Percentiles rank a stretch among this genome's conserved stretches.
Evolutionary conservation across 331 rosid genomes (phyloP).

Genomic region (Spiraea crenata): DNA sequence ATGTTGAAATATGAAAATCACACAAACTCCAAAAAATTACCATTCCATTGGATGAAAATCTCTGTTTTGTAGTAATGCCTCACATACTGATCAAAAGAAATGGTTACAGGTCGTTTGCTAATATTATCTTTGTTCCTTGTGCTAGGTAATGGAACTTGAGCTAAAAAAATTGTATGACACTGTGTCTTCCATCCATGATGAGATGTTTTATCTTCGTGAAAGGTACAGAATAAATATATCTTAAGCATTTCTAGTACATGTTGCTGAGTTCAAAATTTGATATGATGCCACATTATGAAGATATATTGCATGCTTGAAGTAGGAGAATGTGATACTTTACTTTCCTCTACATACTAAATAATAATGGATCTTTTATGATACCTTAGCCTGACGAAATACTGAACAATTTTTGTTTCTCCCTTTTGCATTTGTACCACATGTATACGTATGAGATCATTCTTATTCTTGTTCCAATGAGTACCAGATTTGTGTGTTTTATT

Average conservation of each 20-base stretch:
- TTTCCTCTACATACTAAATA: not conserved
- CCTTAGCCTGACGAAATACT: not conserved
- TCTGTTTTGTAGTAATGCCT: not conserved
- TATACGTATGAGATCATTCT: not conserved
- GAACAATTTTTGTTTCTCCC: not conserved
- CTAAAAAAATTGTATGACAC: slow-evolving; percentile 71
- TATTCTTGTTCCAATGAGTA: not conserved
- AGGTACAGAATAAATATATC: slow-evolving; percentile 43
- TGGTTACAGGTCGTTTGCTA: slow-evolving; percentile 10
- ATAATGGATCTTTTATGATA: not conserved
- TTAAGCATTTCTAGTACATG: not conserved
- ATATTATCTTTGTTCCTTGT: slow-evolving; percentile 27
- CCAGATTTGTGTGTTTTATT: not conserved
- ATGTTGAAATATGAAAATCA: not conserved
- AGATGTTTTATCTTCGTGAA: slow-evolving; percentile 96
- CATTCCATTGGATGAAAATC: not conserved
- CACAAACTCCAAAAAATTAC: not conserved
- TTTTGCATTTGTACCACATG: not conserved
- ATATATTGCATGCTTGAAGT: not conserved
- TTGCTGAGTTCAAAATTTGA: not conserved
- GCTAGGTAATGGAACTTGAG: slow-evolving; percentile 81
- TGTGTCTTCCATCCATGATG: slow-evolving; percentile 73
- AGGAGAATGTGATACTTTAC: not conserved
- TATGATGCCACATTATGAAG: not conserved
- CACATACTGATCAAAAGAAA: not conserved